Evolutionary conservation across 495 filamentous ascomycete species (phyloP), one percentile per base, ranked within the genome.

Genomic region (Parmelia sp.): DNA sequence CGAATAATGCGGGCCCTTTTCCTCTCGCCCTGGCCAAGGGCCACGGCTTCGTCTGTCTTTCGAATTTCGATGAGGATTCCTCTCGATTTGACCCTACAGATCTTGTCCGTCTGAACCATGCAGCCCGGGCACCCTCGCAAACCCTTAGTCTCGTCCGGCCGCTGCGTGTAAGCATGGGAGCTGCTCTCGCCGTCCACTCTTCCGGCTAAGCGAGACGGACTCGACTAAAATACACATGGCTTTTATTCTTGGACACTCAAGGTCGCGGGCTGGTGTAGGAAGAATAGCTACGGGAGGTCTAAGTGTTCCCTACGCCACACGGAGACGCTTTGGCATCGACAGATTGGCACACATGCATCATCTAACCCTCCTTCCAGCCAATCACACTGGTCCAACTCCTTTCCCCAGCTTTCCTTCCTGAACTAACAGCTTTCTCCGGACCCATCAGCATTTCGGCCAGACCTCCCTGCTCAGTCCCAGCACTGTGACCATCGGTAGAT

Each of bases 391-490:
- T 33, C 17, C 36, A 27, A 42, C 23, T 21, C 33, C 0, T 27
- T 64, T 58, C 62, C 62, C 62, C 62, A 64, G 62, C 23, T 64
- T 64, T 64, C 25, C 27, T 33, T 31, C 27, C 5, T 36, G 31
- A 36, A 23, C 62, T 59, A 59, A 33, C 35, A 40, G 14, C 57
- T 59, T 59, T 42, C 57, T 59, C 57, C n/a, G 57, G 35, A 55
- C 51, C 51, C 29, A 55, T 55, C 51, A 55, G 51, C 51, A 33
- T 21, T 21, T 33, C n/a, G 6, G 51, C 51, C 29, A 53, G 51
- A 21, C 29, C 29, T 10, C 29, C 51, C 29, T 31, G 15, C 6
- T n/a, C 29, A 15, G 31, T 33, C 51, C 51, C 14, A 33, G 5
- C 9, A 33, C 29, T 35, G n/a, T 14, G 23, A 55, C 51, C 51